Conservation (phyloP, 2,329 filamentous ascomycete species). For the Grosmannia huntii region DNA sequence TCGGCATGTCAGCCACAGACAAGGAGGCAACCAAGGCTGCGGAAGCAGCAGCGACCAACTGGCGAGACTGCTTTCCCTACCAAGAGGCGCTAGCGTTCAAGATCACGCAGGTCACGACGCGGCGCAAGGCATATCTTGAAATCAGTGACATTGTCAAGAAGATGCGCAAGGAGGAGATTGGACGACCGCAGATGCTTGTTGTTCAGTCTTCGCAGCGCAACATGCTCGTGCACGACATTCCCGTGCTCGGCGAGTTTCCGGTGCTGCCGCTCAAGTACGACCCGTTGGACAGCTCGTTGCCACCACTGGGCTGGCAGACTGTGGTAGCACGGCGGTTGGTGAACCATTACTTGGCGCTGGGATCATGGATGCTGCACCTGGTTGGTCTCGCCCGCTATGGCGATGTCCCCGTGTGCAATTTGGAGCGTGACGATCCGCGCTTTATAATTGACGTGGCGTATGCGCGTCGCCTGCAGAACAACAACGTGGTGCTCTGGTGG, state of each 20-base stretch:
- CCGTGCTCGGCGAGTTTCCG: conserved; percentile 72
- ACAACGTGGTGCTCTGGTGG: conserved; percentile 96
- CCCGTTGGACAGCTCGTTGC: conserved; percentile 70
- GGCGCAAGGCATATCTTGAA: conserved; percentile 78
- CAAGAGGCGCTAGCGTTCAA: conserved; percentile 79
- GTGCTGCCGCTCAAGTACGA: conserved; percentile 70
- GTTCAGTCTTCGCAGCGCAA: conserved; percentile 81
- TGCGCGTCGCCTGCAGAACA: conserved; percentile 75
- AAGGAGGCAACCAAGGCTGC: conserved; percentile 28
- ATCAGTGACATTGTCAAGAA: conserved; percentile 81
- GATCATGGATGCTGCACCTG: conserved; percentile 81
- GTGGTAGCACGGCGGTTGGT: conserved; percentile 79
- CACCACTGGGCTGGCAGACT: conserved; percentile 85
- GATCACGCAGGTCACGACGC: conserved; percentile 75
- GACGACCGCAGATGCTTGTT: conserved; percentile 67
- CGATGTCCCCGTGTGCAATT: conserved; percentile 86
- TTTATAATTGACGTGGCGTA: conserved; percentile 96
- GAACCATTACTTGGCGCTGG: conserved; percentile 82
- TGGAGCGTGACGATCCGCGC: conserved; percentile 85
- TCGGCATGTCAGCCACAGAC: conserved; percentile 1
- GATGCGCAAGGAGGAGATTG: conserved; percentile 71
- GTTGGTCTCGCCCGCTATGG: conserved; percentile 82
- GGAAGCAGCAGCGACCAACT: conserved; percentile 55
- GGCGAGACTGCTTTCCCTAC: conserved; percentile 76
- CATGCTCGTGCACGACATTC: conserved; percentile 72